Evolutionary conservation across 2,329 filamentous ascomycete species (phyloP), one percentile per base, ranked within the genome.

Genomic region (Boeremia lycopersici): DNA sequence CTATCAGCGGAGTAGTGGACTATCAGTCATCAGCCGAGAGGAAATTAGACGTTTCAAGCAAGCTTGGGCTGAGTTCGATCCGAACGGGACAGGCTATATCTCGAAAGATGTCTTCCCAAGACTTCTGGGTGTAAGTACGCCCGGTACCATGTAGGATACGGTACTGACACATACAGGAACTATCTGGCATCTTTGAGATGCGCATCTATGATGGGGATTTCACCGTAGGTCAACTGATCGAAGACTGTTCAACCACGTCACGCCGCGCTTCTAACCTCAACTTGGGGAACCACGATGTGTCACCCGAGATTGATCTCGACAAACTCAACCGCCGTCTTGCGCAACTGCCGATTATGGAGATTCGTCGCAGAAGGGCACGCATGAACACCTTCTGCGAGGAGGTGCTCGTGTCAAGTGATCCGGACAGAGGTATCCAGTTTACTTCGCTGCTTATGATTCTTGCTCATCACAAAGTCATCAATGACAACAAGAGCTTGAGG

Each of bases 341-440:
- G 1, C 80, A 83, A 49, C 88, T 99, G 36, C 92, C 96, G 30
- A 80, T 93, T 0, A 76, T 79, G 13, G 86, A 88, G 60, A 91
- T 98, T 48, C 88, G 89, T 53, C 82, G 86, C 63, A 84, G 91
- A 56, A 84, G 95, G 38, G 83, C 86, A 52, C 87, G 89, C 36
- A 93, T 96, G 80, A 96, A 96, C 65, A 84, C 89, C n/a, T 99
- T 99, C 75, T 99, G 91, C 69, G 93, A 98, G 75, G 96, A 99
- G 77, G 90, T 98, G 17, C 86, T 98, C 74, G 91, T 97, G 6
- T 93, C 92, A 4, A 91, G 93, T 4, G 93, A 99, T 73, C 89
- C 89, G 1, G 91, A 96, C 68, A 85, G 86, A 59, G 95, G 95
- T 42, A 96, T 99, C 56, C 89, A 90, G 0, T 99, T 99, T 74